Conservation (phyloP, 2,329 filamentous ascomycete species). For the Annulohypoxylon truncatum region DNA sequence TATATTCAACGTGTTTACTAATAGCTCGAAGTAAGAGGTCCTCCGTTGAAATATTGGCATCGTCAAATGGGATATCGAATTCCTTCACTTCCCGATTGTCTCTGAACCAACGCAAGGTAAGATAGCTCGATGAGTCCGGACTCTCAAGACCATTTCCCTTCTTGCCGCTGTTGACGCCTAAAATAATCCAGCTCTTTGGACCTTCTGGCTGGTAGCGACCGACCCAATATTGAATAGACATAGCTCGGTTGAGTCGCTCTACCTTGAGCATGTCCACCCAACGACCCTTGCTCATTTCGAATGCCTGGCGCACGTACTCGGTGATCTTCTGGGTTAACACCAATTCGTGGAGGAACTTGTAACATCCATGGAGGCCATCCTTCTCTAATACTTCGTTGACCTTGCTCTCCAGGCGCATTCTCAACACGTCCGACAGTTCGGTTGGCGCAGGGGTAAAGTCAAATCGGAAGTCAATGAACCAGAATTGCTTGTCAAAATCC, state of each 20-base stretch:
- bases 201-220: slow-evolving; percentile 66
- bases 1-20: slow-evolving; percentile 77
- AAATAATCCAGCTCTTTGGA: slow-evolving; percentile 89
- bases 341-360: slow-evolving; percentile 87
- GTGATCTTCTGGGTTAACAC: slow-evolving; percentile 91
- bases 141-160: slow-evolving; percentile 56
- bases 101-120: slow-evolving; percentile 84
- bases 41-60: slow-evolving; percentile 77
- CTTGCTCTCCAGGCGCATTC: slow-evolving; percentile 73
- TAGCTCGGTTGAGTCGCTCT: slow-evolving; percentile 81
- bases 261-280: slow-evolving; percentile 85
- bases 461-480: slow-evolving; percentile 92
- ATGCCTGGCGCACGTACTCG: slow-evolving; percentile 81
- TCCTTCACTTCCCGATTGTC: slow-evolving; percentile 80
- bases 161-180: slow-evolving; percentile 80
- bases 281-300: slow-evolving; percentile 72
- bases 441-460: slow-evolving; percentile 77
- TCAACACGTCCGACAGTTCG: slow-evolving; percentile 70
- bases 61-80: slow-evolving; percentile 74
- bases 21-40: slow-evolving; percentile 78
- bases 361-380: slow-evolving; percentile 82
- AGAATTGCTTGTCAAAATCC: slow-evolving; percentile 84
- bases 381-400: slow-evolving; percentile 77
- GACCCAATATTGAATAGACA: slow-evolving; percentile 93
- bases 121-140: slow-evolving; percentile 61